A percentile compares a stretch with the other conserved stretches of the same genome.
Conservation (phyloP, 1,284 basidiomycete species). For the Naganishia sp. region DNA sequence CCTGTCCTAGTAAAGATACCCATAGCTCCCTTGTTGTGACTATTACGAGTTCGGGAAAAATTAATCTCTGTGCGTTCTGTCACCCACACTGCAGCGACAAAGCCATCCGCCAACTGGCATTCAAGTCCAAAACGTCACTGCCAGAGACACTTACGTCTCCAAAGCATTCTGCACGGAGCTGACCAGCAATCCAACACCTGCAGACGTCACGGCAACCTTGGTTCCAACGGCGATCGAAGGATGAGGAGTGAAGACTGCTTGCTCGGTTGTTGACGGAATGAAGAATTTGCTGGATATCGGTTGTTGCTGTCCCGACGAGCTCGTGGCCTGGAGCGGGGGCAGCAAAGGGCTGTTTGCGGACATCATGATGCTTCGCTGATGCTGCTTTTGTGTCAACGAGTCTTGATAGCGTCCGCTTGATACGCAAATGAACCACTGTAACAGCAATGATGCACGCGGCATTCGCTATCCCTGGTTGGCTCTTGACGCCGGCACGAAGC, state of each 20-base stretch:
- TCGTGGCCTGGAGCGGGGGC: conserved; percentile 27
- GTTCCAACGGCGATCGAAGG: conserved; percentile 56
- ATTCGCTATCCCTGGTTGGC: conserved; percentile 21
- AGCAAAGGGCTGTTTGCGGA: conserved; percentile 27
- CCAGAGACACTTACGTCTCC: conserved; percentile 54
- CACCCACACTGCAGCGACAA: not conserved
- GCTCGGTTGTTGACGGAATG: conserved; percentile 45
- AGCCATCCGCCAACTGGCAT: conserved; percentile 3
- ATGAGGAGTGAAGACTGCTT: conserved; percentile 46
- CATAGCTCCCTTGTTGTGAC: conserved; percentile 79
- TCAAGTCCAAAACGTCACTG: not conserved
- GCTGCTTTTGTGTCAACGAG: not conserved
- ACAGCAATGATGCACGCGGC: not conserved
- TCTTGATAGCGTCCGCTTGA: not conserved
- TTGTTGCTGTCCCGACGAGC: conserved; percentile 29
- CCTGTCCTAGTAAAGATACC: conserved; percentile 79
- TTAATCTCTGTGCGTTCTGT: conserved; percentile 18
- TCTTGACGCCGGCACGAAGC: not conserved
- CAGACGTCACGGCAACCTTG: conserved; percentile 67
- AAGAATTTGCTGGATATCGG: conserved; percentile 39
- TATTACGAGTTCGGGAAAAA: conserved; percentile 31
- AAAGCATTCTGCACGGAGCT: conserved; percentile 83
- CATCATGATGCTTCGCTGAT: not conserved
- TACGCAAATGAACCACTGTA: not conserved
- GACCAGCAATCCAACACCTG: conserved; percentile 72